Evolutionary conservation across 768 basidiomycete genomes (phyloP), one percentile per base, ranked within the genome.

Genomic region (Phanerodontia chrysosporium): DNA sequence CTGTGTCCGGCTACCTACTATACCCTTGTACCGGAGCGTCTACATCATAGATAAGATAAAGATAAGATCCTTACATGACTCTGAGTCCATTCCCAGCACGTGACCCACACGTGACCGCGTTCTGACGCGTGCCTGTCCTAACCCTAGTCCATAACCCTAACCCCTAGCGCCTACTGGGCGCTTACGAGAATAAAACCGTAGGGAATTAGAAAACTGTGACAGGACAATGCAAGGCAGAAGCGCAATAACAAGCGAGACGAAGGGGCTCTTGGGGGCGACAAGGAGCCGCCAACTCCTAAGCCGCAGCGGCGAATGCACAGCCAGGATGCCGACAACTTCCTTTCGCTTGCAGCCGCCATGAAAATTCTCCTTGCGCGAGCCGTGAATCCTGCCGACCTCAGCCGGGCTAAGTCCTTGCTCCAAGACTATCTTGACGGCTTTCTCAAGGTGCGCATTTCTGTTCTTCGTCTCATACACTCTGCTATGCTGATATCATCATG

Each of bases 311-410:
- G 61, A 7, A 59, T 65, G 61, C 53, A 59, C 25, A 10, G 21
- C 7, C 14, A 45, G 4, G 57, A 60, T 29, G 42, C 60, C 12
- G 55, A 59, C 25, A 64, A 59, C 42, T 66, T 66, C 45, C 52
- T 66, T 1, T 49, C 42, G 6, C 61, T 66, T 8, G 58, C 61
- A 16, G 57, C 64, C 6, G 55, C 58, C 2, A 32, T 66, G 35
- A 65, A 65, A 49, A 61, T 69, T 27, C 18, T 69, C 12, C 57
- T 69, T 3, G 63, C 51, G 0, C 60, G 65, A 3, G 57, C 64
- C 2, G 16, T 61, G 0, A 51, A 45, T 49, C 57, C 45, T 27
- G 45, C 30, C n/a, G 51, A 62, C 44, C 51, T 67, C 0, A 42
- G 57, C 6, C 1, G 1, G 0, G 66, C 66, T 0, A 45, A 58